Percentiles rank a stretch among this genome's conserved stretches.
Conservation (phyloP, 2,329 filamentous ascomycete genomes). For the Pseudodiploospora longispora region DNA sequence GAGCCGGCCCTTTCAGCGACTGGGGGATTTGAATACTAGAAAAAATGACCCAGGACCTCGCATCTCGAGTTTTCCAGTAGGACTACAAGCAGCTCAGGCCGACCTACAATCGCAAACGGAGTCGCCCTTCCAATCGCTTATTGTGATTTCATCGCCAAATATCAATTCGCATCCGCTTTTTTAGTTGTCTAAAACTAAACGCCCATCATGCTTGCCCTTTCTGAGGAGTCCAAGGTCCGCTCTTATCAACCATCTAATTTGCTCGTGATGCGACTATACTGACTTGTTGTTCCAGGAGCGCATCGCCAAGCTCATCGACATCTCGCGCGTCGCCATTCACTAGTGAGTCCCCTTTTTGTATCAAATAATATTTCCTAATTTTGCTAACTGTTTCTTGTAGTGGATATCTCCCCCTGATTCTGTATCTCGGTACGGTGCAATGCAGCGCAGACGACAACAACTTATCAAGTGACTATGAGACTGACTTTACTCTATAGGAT, state of each 20-base stretch:
- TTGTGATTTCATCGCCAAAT: no score
- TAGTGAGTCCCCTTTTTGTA: slow-evolving; percentile 55
- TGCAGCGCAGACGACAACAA: slow-evolving; percentile 3
- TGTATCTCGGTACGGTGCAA: slow-evolving; percentile 73
- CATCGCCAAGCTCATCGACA: slow-evolving; percentile 92
- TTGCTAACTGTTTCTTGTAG: slow-evolving; percentile 41
- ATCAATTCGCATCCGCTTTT: no score
- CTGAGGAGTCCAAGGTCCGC: slow-evolving; percentile 90
- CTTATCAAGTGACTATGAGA: slow-evolving; percentile 2
- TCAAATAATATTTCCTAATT: not conserved
- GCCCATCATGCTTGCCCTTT: slow-evolving; percentile 57
- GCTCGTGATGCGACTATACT: slow-evolving; percentile 5
- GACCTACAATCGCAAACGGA: no score
- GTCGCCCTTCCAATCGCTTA: no score
- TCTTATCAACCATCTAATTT: not conserved
- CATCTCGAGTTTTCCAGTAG: no score
- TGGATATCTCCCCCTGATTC: slow-evolving; percentile 91
- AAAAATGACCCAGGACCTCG: no score
- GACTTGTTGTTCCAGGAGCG: slow-evolving; percentile 60
- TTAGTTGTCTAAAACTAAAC: no score
- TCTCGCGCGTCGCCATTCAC: slow-evolving; percentile 88
- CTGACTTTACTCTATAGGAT: slow-evolving; percentile 49
- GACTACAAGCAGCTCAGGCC: no score
- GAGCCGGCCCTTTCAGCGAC: slow-evolving; percentile 15
- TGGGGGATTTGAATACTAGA: not conserved